Evolutionary conservation across 371 early-diverging fungal genomes (phyloP).

Genomic region (Rhizopus delemar): DNA sequence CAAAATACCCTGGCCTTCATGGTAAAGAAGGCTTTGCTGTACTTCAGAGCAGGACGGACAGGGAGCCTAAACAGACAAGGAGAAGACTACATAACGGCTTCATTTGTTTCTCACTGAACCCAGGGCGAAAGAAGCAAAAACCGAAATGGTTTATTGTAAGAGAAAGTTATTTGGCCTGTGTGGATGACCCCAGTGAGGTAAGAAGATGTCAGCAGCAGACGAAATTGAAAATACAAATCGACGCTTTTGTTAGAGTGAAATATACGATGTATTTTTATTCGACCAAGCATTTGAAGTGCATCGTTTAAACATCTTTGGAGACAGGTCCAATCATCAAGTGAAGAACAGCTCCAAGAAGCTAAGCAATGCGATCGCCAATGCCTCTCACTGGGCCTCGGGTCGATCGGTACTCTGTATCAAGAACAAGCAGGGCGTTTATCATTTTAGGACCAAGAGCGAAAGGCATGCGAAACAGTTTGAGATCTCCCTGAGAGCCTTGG

Average conservation of each 20-base stretch:
- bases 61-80: conserved; percentile 19
- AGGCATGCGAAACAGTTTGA: conserved; percentile 54
- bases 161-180: conserved; percentile 59
- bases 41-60: conserved; percentile 30
- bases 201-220: neutral
- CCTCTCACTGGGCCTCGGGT: conserved; percentile 38
- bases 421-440: conserved; percentile 48
- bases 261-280: conserved; percentile 56
- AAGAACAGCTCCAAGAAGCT: conserved; percentile 20
- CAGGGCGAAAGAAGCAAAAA: conserved; percentile 6
- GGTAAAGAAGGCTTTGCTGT: conserved; percentile 62
- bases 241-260: conserved; percentile 31
- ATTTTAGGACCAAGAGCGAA: conserved; percentile 58
- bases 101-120: neutral
- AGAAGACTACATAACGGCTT: conserved; percentile 14
- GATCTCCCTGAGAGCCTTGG: conserved; percentile 37
- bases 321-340: conserved; percentile 10
- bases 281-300: conserved; percentile 50
- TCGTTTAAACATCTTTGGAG: conserved; percentile 18
- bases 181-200: conserved; percentile 36
- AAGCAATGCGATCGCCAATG: conserved; percentile 39
- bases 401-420: conserved; percentile 41
- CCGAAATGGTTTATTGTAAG: conserved; percentile 64
- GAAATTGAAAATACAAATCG: neutral
- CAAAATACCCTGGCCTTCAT: conserved; percentile 52